These are phyloP conservation scores for Lindgomyces ingoldianus DNA, from an alignment of 495 filamentous ascomycete species.

Conservation along the genomic window DNA sequence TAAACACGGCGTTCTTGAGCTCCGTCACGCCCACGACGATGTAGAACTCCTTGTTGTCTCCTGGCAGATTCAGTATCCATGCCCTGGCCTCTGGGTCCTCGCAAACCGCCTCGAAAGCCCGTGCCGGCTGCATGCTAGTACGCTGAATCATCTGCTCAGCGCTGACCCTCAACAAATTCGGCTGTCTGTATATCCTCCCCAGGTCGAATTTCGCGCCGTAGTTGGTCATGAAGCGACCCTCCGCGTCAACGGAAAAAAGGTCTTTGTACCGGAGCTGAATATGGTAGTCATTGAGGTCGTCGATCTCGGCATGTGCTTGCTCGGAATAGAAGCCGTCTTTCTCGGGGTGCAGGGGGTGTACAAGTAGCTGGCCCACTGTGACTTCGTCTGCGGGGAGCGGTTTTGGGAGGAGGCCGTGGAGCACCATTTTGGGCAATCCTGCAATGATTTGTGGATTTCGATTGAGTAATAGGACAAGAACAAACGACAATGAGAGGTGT, in stretches of 20 bases:
- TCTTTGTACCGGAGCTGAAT: slow-evolving; percentile 39
- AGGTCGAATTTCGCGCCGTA: slow-evolving; percentile 40
- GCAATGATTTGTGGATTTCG: too few species aligned
- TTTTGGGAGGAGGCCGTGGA: slow-evolving; percentile 38
- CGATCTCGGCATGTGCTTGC: slow-evolving; percentile 15
- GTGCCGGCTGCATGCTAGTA: slow-evolving; percentile 6
- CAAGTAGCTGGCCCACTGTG: slow-evolving; percentile 34
- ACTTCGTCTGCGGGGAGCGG: slow-evolving; percentile 34
- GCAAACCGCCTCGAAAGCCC: slow-evolving; percentile 31
- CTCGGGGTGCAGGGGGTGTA: slow-evolving; percentile 36
- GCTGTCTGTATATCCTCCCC: slow-evolving; percentile 32
- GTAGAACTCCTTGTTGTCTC: slow-evolving; percentile 23
- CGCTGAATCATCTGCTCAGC: slow-evolving; percentile 39
- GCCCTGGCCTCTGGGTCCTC: slow-evolving; percentile 29
- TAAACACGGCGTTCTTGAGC: slow-evolving; percentile 37
- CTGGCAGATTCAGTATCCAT: slow-evolving; percentile 22
- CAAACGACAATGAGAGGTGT: neutral
- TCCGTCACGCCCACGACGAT: slow-evolving; percentile 36
- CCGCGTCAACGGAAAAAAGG: slow-evolving; percentile 34
- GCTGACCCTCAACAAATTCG: slow-evolving; percentile 31
- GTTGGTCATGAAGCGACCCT: slow-evolving; percentile 38
- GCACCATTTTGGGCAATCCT: slow-evolving; percentile 17
- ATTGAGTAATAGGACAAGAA: too few species aligned
- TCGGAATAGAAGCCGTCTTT: slow-evolving; percentile 35
- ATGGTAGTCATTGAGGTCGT: slow-evolving; percentile 39